Base-by-base conservation (phyloP, 2,329 filamentous ascomycete species). In the Myriosclerotinia duriaeana region DNA sequence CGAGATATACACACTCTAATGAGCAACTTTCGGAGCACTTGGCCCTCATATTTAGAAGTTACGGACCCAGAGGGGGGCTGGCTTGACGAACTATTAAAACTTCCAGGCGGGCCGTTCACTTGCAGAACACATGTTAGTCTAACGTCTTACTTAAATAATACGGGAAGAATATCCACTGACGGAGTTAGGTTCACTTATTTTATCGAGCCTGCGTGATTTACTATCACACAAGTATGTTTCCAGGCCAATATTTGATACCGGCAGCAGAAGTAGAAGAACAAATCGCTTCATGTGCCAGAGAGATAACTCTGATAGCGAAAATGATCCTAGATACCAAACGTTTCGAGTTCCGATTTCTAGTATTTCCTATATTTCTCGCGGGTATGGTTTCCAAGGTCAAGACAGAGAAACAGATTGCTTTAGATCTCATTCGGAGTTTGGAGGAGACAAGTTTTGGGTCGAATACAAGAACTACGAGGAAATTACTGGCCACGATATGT, bases 301-400 rank as follows among this genome's bases (percentile, higher is more conserved):
- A 79, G 52, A 82, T 85, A 56, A 72, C 84, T 2, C 76, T 79
- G 12, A 75, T 82, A 17, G 79, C 80, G 7, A 75, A 78, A 40
- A 74, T 76, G 12, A 78, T 81, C 1, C 72, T 80, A 5, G 75
- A 76, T 22, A 73, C 74, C 3, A 75, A 76, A 5, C 77, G 78
- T 14, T 76, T 78, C 17, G 78, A 81, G 54, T 77, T 78, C 20
- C 78, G 80, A 30, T 82, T 81, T 66, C 72, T 83, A 5, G 77
- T 83, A 2, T 85, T 86, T 68, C 83, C 84, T 0, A 70, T 85
- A 0, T 85, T 86, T 71, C 79, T 86, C 67, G 82, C 83, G 0
- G 84, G 83, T 4, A 78, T 81, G 22, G 79, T 80, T 14, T 75
- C 78, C 2, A 75, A 72, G 0, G 77, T 79, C 34, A 75, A 75